phyloP scores from a whole-genome alignment of 306 rosid species.

The Prunus mume region DNA sequence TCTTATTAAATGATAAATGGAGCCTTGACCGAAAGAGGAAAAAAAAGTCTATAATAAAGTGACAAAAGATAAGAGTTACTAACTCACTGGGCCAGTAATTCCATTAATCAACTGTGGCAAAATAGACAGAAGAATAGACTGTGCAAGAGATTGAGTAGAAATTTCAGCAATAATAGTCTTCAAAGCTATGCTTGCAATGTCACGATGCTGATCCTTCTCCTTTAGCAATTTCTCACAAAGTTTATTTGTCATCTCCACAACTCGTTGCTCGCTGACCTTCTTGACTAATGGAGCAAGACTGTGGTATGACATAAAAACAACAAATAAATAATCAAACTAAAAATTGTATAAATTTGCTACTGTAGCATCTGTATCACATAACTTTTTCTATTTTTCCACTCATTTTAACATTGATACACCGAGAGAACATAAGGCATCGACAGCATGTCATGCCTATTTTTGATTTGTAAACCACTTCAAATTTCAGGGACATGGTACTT shows the following conservation, averaged over 20 bases:
- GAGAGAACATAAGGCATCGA: not conserved
- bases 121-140: conserved; percentile 65
- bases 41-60: not conserved
- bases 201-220: conserved; percentile 94
- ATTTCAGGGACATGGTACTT: not conserved
- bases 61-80: conserved; percentile 1
- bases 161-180: conserved; percentile 95
- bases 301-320: conserved; percentile 20
- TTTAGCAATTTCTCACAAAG: conserved; percentile 82
- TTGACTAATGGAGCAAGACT: conserved; percentile 96
- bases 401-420: not conserved
- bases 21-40: not conserved
- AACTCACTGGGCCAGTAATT: conserved; percentile 75
- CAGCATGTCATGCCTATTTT: not conserved
- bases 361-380: not conserved
- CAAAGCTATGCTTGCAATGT: conserved; percentile 94
- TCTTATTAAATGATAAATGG: not conserved
- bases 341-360: not conserved
- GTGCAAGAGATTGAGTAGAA: conserved; percentile 82
- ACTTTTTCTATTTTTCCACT: not conserved
- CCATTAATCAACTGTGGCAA: conserved; percentile 78
- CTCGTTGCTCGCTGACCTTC: conserved; percentile 76
- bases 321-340: not conserved
- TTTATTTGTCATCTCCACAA: conserved; percentile 85
- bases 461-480: not conserved